These are phyloP conservation scores for Pseudogymnoascus sp. DNA, from an alignment of 2,329 filamentous ascomycete genomes.

Conservation along the genomic window DNA sequence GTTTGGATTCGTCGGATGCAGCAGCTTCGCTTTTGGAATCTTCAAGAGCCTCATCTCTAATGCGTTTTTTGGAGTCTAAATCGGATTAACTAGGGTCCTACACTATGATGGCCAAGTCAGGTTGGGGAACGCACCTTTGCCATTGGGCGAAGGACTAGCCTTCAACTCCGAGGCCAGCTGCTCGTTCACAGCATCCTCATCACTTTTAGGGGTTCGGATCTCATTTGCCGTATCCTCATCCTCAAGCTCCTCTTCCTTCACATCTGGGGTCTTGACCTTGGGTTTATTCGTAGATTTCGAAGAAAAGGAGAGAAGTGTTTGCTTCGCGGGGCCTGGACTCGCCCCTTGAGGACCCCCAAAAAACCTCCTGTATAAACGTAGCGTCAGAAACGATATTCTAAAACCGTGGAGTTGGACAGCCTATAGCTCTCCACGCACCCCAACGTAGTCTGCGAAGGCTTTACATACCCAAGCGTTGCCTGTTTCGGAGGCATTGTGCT, in stretches of 20 bases:
- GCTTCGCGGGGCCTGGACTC: slow-evolving; percentile 54
- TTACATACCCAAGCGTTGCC: slow-evolving; percentile 82
- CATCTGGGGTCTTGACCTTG: slow-evolving; percentile 21
- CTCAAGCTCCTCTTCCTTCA: slow-evolving; percentile 26
- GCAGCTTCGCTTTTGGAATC: slow-evolving; percentile 18
- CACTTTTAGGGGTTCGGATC: slow-evolving; percentile 14
- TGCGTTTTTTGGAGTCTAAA: neutral
- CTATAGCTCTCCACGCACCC: slow-evolving; percentile 43
- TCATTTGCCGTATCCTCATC: slow-evolving; percentile 18
- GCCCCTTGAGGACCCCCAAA: slow-evolving; percentile 60
- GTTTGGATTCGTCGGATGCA: slow-evolving; percentile 23
- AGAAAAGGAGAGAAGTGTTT: slow-evolving; percentile 71
- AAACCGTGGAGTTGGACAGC: slow-evolving; percentile 14
- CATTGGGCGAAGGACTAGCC: slow-evolving; percentile 34
- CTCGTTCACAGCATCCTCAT: slow-evolving; percentile 32
- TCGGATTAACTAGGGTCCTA: neutral
- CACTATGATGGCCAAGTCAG: neutral
- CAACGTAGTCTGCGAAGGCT: slow-evolving; percentile 62
- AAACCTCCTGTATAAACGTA: slow-evolving; percentile 59
- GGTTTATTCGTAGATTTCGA: slow-evolving; percentile 38
- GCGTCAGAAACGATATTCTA: neutral
- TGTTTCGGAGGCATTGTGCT: slow-evolving; percentile 43
- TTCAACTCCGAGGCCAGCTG: slow-evolving; percentile 30
- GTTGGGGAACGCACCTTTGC: neutral
- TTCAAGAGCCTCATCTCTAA: slow-evolving; percentile 22